These are phyloP conservation scores for Schizopora paradoxa DNA, from an alignment of 1,284 basidiomycete genomes.

Conservation along the genomic window DNA sequence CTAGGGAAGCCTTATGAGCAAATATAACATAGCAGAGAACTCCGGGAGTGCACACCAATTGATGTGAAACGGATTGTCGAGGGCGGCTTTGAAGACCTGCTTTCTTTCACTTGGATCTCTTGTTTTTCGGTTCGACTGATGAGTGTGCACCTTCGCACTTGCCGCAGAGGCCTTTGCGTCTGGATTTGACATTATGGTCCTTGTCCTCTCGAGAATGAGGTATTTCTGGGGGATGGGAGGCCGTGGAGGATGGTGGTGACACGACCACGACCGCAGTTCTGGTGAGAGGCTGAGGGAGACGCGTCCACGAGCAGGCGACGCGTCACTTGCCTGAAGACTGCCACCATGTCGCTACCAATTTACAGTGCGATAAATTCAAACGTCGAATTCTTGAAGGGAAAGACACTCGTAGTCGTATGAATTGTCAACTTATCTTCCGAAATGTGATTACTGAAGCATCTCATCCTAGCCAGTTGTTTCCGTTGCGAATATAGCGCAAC, in stretches of 20 bases:
- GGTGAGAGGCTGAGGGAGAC: too few relatives aligned
- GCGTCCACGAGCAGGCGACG: too few relatives aligned
- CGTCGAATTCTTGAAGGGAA: constrained; percentile 9
- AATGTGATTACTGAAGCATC: neutral
- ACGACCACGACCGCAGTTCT: too few relatives aligned
- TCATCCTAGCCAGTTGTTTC: constrained; percentile 67
- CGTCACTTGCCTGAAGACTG: too few relatives aligned
- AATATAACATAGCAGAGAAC: neutral
- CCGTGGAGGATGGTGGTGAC: too few relatives aligned
- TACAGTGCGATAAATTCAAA: constrained; percentile 3
- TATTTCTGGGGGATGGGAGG: too few relatives aligned
- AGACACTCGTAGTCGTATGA: constrained; percentile 13
- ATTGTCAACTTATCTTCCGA: neutral
- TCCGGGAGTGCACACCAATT: constrained; percentile 44
- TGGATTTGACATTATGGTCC: too few relatives aligned
- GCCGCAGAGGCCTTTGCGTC: too few relatives aligned
- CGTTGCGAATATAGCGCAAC: constrained; percentile 72
- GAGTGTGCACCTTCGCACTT: constrained; percentile 47
- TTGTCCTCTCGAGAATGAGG: too few relatives aligned
- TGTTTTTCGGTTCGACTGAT: constrained; percentile 55
- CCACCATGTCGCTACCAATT: too few relatives aligned
- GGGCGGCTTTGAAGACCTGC: constrained; percentile 58
- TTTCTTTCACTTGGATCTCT: constrained; percentile 41
- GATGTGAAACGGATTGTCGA: constrained; percentile 69
- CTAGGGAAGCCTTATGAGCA: constrained; percentile 32